Conservation (phyloP, 2,329 filamentous ascomycete species). For the Colletotrichum incanum region DNA sequence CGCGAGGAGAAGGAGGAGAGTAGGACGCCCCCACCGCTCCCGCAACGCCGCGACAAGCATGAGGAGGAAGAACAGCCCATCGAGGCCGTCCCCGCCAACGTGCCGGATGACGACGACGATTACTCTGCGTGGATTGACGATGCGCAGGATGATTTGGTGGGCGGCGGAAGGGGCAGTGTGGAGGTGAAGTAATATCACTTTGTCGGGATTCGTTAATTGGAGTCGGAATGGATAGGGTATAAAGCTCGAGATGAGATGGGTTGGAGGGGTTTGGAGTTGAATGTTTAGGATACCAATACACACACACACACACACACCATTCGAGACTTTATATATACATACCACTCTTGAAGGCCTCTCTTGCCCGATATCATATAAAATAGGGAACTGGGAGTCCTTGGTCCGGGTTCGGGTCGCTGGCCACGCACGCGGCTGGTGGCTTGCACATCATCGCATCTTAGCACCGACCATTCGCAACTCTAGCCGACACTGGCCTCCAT, state of each 20-base stretch:
- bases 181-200: slow-evolving; percentile 10
- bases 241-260: background rate
- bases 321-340: background rate
- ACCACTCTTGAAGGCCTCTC: background rate
- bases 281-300: slow-evolving; percentile 2
- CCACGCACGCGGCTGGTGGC: too few relatives aligned
- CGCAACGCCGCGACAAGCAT: slow-evolving; percentile 23
- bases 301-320: slow-evolving; percentile 1
- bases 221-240: slow-evolving; percentile 10
- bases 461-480: too few relatives aligned
- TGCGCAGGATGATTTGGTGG: slow-evolving; percentile 20
- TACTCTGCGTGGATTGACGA: slow-evolving; percentile 57
- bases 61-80: slow-evolving; percentile 35
- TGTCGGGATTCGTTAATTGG: background rate
- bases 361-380: background rate
- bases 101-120: slow-evolving; percentile 52
- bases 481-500: too few relatives aligned
- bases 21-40: slow-evolving; percentile 29
- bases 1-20: slow-evolving; percentile 28
- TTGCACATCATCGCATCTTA: too few relatives aligned
- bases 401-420: background rate
- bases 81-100: slow-evolving; percentile 42
- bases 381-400: background rate
- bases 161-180: slow-evolving; percentile 3
- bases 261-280: background rate